Evolutionary conservation across 129 eudicot genomes (phyloP).

Genomic region (Artemisia argyi): DNA sequence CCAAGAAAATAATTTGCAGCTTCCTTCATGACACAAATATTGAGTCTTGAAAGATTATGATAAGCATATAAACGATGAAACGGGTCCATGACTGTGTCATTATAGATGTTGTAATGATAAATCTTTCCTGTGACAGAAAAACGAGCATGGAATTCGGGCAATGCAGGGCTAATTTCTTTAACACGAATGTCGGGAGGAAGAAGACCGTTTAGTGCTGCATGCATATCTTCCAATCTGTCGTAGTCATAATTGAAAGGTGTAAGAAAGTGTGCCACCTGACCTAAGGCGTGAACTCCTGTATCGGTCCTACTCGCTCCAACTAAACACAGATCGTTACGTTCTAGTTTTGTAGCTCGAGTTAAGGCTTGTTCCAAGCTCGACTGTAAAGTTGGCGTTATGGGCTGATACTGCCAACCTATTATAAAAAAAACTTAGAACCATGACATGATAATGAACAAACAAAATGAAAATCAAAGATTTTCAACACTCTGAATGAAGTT

Average conservation of each 20-base stretch:
- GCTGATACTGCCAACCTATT: slow-evolving; percentile 94
- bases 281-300: slow-evolving; percentile 90
- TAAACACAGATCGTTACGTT: slow-evolving; percentile 59
- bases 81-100: slow-evolving; percentile 79
- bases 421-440: not conserved
- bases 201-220: slow-evolving; percentile 79
- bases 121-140: slow-evolving; percentile 81
- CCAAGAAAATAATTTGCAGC: slow-evolving; percentile 75
- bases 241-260: slow-evolving; percentile 85
- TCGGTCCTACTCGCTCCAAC: slow-evolving; percentile 96
- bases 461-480: not conserved
- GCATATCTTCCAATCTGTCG: slow-evolving; percentile 53
- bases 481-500: too few relatives aligned
- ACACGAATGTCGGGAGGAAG: slow-evolving; percentile 85
- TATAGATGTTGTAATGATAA: slow-evolving; percentile 71
- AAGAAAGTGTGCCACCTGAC: slow-evolving; percentile 91
- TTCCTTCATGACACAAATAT: slow-evolving; percentile 59
- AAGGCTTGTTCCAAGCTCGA: slow-evolving; percentile 66
- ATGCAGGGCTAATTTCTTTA: slow-evolving; percentile 64
- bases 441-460: not conserved
- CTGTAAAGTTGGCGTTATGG: slow-evolving; percentile 75
- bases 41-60: slow-evolving; percentile 73
- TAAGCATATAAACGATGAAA: slow-evolving; percentile 70
- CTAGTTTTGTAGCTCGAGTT: slow-evolving; percentile 59
- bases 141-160: slow-evolving; percentile 89